Conservation (phyloP, 768 basidiomycete species). For the Pleurotus eryngii region DNA sequence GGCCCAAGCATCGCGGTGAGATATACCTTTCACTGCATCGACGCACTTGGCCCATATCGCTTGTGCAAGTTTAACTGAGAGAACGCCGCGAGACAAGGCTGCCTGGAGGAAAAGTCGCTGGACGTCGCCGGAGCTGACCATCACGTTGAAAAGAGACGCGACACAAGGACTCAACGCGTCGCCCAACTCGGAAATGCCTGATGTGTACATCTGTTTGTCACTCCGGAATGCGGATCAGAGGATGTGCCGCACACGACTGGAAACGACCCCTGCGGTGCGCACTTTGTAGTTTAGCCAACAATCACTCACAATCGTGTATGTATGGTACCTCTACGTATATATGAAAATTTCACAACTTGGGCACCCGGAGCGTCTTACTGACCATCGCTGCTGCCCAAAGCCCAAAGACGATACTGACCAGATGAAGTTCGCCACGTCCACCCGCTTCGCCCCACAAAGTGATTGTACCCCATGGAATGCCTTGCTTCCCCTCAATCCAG, state of each 20-base stretch:
- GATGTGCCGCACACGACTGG: neutral
- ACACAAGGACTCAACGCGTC: neutral
- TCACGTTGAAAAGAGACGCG: conserved; percentile 10
- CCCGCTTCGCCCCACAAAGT: conserved; percentile 70
- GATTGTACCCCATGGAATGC: conserved; percentile 72
- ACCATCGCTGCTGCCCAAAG: conserved; percentile 96
- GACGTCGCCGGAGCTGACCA: conserved; percentile 59
- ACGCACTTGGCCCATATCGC: conserved; percentile 66
- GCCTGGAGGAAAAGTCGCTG: conserved; percentile 79
- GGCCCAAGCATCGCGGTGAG: conserved; percentile 2
- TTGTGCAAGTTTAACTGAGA: conserved; percentile 64
- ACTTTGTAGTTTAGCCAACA: neutral
- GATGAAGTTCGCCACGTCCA: conserved; percentile 82
- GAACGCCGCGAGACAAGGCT: conserved; percentile 63
- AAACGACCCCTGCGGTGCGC: neutral
- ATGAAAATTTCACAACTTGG: conserved; percentile 50
- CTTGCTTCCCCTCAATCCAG: conserved; percentile 77
- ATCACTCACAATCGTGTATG: neutral
- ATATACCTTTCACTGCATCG: conserved; percentile 62
- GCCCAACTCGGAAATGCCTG: neutral
- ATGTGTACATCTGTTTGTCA: neutral
- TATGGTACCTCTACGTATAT: neutral
- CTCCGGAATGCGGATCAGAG: too few relatives aligned
- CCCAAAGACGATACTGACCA: conserved; percentile 72
- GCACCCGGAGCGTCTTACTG: conserved; percentile 90